Evolutionary conservation across 2,329 filamentous ascomycete genomes (phyloP), one percentile per base, ranked within the genome.

Genomic region (Diaporthe australafricana): DNA sequence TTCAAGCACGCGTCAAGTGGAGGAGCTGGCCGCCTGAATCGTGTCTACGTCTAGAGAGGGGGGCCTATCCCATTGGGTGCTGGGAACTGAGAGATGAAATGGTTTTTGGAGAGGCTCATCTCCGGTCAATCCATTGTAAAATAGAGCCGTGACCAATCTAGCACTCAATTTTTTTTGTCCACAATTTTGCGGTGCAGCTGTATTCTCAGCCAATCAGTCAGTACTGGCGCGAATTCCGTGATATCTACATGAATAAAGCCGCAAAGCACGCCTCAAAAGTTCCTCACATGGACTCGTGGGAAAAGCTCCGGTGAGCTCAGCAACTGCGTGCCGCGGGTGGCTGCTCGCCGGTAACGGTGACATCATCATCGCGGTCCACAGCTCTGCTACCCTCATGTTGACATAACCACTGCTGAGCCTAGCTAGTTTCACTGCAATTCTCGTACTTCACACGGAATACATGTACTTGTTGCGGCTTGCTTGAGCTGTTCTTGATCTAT

Each of bases 121-220:
- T 82, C 84, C 83, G 82, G 81, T 84, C 84, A 83, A 84, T 83
- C 83, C 84, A 85, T 84, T 89, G 87, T 89, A 90, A 90, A 89
- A 87, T 89, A 89, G 87, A 89, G 87, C 83, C 83, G 80, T 86
- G 86, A 87, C 87, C 86, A 88, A 89, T 85, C 83, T 86, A 88
- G 85, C 85, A 87, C 87, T 88, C 85, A 83, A 87, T 89, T 89
- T 84, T 84, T 84, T 89, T 88, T 87, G 86, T 88, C 83, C 80
- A 80, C 77, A 78, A 77, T 47, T n/a, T 3, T 22, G 35, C 9
- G 11, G 27, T 56, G 27, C 38, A 12, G 47, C 52, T 66, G 48
- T 35, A 47, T 25, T 25, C 25, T 50, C 50, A 17, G 17, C 25
- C 11, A 35, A 9, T 5, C 32, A 35, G 32, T 35, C 32, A 35